Conservation (phyloP, 495 filamentous ascomycete species). For the Thozetella sp. region DNA sequence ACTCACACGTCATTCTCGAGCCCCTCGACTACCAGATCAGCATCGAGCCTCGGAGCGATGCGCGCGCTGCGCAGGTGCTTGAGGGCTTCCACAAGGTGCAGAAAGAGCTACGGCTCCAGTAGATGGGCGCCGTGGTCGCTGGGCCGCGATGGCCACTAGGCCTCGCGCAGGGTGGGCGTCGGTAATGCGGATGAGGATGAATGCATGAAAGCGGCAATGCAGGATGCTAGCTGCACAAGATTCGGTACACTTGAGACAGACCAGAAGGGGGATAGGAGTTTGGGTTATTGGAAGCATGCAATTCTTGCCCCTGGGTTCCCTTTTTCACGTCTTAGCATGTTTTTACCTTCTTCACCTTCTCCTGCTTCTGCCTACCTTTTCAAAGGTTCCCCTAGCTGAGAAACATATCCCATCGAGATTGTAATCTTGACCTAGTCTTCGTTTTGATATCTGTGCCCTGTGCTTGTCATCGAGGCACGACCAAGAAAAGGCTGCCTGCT, state of each 20-base stretch:
- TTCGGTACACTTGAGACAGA: not conserved
- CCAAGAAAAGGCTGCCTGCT: too few species aligned
- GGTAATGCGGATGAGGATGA: not conserved
- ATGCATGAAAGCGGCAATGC: not conserved
- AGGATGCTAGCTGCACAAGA: not conserved
- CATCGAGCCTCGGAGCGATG: slow-evolving; percentile 33
- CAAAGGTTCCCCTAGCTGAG: too few species aligned
- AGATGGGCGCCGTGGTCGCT: not conserved
- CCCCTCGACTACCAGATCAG: slow-evolving; percentile 39
- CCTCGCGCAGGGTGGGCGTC: not conserved
- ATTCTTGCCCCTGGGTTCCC: not conserved
- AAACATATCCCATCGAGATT: too few species aligned
- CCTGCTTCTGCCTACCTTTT: too few species aligned
- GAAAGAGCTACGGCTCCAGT: slow-evolving; percentile 22
- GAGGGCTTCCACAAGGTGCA: slow-evolving; percentile 31
- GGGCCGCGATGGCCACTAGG: not conserved
- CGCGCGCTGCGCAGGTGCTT: slow-evolving; percentile 31
- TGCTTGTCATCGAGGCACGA: too few species aligned
- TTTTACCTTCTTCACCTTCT: too few species aligned
- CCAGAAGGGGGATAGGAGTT: not conserved
- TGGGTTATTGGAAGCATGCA: not conserved
- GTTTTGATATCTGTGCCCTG: too few species aligned
- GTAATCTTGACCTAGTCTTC: too few species aligned
- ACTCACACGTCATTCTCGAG: slow-evolving; percentile 49
- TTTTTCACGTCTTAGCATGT: too few species aligned